A percentile compares a stretch with the other conserved stretches of the same genome.
Conservation (phyloP, 1,284 basidiomycete genomes). For the Volvariella volvacea region DNA sequence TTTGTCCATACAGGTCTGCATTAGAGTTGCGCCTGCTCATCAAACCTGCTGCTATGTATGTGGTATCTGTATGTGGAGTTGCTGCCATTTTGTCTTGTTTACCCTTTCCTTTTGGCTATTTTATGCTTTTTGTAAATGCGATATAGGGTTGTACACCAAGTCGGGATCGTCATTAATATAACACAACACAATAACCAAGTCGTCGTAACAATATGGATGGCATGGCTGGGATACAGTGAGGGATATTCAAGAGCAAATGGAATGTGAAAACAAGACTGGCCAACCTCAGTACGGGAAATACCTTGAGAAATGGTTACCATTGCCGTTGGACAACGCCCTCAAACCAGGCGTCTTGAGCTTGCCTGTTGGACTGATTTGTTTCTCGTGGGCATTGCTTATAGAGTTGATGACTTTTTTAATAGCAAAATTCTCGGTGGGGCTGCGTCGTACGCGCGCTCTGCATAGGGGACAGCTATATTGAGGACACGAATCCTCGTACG, state of each 20-base stretch:
- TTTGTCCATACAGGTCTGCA: no score
- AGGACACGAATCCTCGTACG: conserved; percentile 22
- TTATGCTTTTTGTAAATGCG: neutral
- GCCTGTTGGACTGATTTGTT: conserved; percentile 24
- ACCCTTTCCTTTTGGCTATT: no score
- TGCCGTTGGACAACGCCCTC: conserved; percentile 3
- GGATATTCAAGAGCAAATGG: conserved; percentile 6
- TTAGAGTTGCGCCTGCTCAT: no score
- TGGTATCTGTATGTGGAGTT: conserved; percentile 6
- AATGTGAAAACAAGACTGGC: conserved; percentile 5
- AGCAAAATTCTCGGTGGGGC: conserved; percentile 52
- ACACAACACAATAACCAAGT: no score
- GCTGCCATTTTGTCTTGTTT: neutral
- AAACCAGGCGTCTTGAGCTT: conserved; percentile 14
- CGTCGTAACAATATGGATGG: no score
- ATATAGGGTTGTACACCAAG: neutral
- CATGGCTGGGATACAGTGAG: no score
- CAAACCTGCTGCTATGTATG: no score
- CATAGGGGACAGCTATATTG: conserved; percentile 64
- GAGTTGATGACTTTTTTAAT: conserved; percentile 49
- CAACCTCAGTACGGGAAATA: conserved; percentile 35
- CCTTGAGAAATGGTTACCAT: conserved; percentile 38
- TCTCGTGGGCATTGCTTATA: conserved; percentile 42
- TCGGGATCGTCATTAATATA: no score
- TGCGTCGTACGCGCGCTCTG: conserved; percentile 36